phyloP scores from a whole-genome alignment of 352 stramenopile species.

The Aphanomyces stellatus region DNA sequence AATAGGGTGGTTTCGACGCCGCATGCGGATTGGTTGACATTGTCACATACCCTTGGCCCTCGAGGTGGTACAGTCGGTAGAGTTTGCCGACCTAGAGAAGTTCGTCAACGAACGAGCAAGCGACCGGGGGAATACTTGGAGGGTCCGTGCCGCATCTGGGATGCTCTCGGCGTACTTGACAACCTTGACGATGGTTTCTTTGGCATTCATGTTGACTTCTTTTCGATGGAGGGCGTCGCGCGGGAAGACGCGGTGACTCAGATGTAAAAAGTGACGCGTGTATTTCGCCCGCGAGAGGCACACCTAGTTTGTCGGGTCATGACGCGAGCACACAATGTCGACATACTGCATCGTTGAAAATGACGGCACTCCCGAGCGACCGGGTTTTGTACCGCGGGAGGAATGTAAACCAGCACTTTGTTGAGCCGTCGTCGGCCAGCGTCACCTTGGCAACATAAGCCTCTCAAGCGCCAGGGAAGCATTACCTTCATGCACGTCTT shows the following conservation, averaged over 20 bases:
- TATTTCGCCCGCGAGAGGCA: constrained; percentile 14
- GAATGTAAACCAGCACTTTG: constrained; percentile 14
- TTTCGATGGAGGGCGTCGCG: constrained; percentile 1
- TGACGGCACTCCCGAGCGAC: neutral
- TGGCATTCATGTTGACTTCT: constrained; percentile 19
- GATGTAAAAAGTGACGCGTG: constrained; percentile 11
- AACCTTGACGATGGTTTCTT: constrained; percentile 14
- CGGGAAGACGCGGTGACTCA: constrained; percentile 1
- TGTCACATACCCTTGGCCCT: constrained; percentile 16
- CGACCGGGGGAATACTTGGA: neutral
- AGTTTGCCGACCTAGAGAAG: constrained; percentile 14
- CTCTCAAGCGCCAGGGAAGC: neutral
- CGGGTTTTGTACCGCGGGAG: constrained; percentile 19
- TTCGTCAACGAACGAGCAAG: neutral
- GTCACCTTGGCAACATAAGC: neutral
- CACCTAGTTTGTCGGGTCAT: neutral
- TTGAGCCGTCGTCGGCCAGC: constrained; percentile 5
- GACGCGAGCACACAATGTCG: neutral
- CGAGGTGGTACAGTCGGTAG: constrained; percentile 15
- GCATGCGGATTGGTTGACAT: constrained; percentile 11
- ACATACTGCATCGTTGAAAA: constrained; percentile 12
- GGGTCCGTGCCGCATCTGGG: neutral
- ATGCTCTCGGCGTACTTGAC: constrained; percentile 12
- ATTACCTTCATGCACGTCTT: constrained; percentile 20
- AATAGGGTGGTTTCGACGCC: constrained; percentile 6